phyloP scores from a whole-genome alignment of 805 yeast species.

The Candida alai region DNA sequence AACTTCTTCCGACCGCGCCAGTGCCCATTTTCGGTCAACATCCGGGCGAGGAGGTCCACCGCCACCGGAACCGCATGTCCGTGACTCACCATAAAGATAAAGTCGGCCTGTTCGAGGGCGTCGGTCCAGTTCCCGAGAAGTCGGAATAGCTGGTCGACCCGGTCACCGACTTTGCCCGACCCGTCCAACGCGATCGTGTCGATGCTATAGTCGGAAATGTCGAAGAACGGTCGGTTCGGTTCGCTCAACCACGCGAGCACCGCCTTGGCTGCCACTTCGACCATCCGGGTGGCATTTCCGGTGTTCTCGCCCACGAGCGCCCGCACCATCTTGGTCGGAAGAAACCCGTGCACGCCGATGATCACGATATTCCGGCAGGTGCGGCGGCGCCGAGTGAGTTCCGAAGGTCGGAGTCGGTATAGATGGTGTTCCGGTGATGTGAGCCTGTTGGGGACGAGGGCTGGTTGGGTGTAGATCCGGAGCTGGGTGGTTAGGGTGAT shows the following conservation, averaged over 20 bases:
- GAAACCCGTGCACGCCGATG: constrained; percentile 36
- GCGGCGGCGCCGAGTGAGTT: constrained; percentile 7
- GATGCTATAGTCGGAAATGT: constrained; percentile 19
- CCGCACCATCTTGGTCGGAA: constrained; percentile 37
- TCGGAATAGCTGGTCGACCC: constrained; percentile 22
- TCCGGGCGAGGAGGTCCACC: constrained; percentile 21
- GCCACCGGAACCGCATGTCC: constrained; percentile 34
- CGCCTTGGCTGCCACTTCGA: constrained; percentile 26
- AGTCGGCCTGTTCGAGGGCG: constrained; percentile 26
- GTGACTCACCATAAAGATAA: constrained; percentile 30
- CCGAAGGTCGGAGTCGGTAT: constrained; percentile 14
- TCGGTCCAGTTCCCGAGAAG: constrained; percentile 33
- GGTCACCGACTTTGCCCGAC: constrained; percentile 25
- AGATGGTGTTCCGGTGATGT: constrained; percentile 28
- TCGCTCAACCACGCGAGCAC: constrained; percentile 25
- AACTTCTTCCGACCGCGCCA: constrained; percentile 16
- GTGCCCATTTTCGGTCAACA: constrained; percentile 12
- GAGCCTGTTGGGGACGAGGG: constrained; percentile 16
- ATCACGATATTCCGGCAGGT: constrained; percentile 21
- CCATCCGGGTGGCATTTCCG: constrained; percentile 29
- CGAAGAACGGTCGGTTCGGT: constrained; percentile 7
- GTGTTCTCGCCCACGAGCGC: constrained; percentile 34
- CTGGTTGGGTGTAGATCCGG: constrained; percentile 20
- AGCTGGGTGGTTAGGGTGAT: constrained; percentile 21
- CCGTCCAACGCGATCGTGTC: constrained; percentile 41